Percentiles rank a stretch among this genome's conserved stretches.
Conservation (phyloP, 2,329 filamentous ascomycete species). For the Trichoderma asperellum region DNA sequence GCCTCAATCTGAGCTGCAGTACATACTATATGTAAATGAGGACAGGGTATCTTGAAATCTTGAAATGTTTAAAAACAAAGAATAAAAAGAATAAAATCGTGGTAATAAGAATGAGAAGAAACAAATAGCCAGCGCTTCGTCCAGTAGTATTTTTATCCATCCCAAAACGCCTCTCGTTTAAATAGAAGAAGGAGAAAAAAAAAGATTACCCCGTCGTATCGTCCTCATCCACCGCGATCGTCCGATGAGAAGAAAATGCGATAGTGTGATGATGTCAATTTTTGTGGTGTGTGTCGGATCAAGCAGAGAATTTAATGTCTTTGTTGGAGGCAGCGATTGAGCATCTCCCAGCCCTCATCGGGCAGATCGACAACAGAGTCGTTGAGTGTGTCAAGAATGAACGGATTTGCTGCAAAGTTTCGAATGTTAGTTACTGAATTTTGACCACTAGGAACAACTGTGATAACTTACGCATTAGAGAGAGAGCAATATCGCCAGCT, state of each 20-base stretch:
- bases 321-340: constrained; percentile 39
- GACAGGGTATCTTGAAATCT: constrained; percentile 23
- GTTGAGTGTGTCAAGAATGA: constrained; percentile 48
- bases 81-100: neutral
- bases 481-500: constrained; percentile 45
- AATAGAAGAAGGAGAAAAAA: neutral
- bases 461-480: constrained; percentile 50
- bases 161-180: constrained; percentile 18
- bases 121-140: neutral
- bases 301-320: neutral
- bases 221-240: constrained; percentile 14
- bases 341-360: constrained; percentile 42
- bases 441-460: neutral
- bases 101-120: constrained; percentile 1
- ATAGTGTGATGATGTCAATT: neutral
- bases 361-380: constrained; percentile 45
- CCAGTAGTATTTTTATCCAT: neutral
- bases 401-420: constrained; percentile 41
- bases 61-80: neutral
- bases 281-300: neutral
- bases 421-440: neutral
- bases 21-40: constrained; percentile 18
- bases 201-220: neutral
- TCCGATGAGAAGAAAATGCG: neutral
- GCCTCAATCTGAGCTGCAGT: constrained; percentile 17